phyloP scores from a whole-genome alignment of 2,329 filamentous ascomycete genomes.

The Xylariaceae sp. region DNA sequence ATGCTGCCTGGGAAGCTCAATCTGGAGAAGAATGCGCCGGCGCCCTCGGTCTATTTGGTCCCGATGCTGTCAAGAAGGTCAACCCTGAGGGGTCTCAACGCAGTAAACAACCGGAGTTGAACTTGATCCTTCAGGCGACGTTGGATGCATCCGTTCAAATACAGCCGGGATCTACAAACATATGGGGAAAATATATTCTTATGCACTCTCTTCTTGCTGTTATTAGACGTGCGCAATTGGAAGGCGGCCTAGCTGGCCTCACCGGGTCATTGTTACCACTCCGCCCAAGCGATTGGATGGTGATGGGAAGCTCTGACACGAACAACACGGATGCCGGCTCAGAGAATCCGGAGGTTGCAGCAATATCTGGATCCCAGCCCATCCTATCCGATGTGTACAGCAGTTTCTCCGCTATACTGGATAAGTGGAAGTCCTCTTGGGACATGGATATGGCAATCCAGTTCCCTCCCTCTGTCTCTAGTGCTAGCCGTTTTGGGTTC shows the following conservation, averaged over 20 bases:
- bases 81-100: conserved; percentile 60
- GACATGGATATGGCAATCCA: conserved; percentile 64
- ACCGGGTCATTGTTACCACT: conserved; percentile 49
- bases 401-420: conserved; percentile 51
- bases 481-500: conserved; percentile 59
- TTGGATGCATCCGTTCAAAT: conserved; percentile 55
- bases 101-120: conserved; percentile 59
- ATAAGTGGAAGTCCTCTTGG: conserved; percentile 69
- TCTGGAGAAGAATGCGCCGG: conserved; percentile 55
- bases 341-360: conserved; percentile 43
- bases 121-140: conserved; percentile 56
- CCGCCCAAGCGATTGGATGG: conserved; percentile 54
- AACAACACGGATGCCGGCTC: conserved; percentile 40
- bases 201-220: conserved; percentile 64
- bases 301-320: conserved; percentile 37
- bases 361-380: conserved; percentile 36
- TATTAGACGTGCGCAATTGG: conserved; percentile 44
- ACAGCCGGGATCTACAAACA: conserved; percentile 61
- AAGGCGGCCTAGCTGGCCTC: conserved; percentile 35
- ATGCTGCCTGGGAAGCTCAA: conserved; percentile 67
- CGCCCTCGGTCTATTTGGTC: conserved; percentile 59
- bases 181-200: conserved; percentile 68
- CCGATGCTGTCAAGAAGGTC: conserved; percentile 45
- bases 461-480: conserved; percentile 54
- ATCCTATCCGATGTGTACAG: conserved; percentile 45